Evolutionary conservation across 2,329 filamentous ascomycete species (phyloP).

Genomic region (Rosellinia necatrix): DNA sequence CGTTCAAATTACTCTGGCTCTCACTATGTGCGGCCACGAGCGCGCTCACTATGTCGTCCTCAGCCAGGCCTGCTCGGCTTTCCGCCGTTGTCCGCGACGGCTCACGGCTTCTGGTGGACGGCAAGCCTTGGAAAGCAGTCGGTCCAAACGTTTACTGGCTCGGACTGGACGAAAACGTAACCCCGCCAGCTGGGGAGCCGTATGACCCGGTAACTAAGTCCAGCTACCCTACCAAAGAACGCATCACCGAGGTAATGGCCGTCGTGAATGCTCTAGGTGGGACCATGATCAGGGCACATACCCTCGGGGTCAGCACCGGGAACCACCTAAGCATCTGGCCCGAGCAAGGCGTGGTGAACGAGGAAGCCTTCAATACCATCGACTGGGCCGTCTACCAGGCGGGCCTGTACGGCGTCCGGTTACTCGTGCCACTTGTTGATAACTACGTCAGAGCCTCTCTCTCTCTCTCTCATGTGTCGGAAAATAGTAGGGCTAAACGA

Average conservation of each 20-base stretch:
- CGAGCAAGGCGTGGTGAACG: slow-evolving; percentile 45
- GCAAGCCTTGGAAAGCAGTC: slow-evolving; percentile 49
- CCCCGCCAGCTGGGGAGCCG: slow-evolving; percentile 48
- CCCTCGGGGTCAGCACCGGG: slow-evolving; percentile 51
- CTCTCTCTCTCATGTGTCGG: not conserved
- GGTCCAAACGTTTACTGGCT: slow-evolving; percentile 58
- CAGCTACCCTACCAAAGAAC: slow-evolving; percentile 52
- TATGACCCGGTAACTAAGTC: slow-evolving; percentile 49
- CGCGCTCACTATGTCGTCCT: slow-evolving; percentile 21
- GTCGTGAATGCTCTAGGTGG: slow-evolving; percentile 51
- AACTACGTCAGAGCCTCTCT: slow-evolving; percentile 46
- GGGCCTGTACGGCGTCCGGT: slow-evolving; percentile 48
- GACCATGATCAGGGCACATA: slow-evolving; percentile 51
- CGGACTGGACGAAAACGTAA: slow-evolving; percentile 55
- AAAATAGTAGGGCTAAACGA: slow-evolving; percentile 15
- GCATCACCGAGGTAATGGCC: slow-evolving; percentile 52
- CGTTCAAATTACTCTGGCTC: slow-evolving; percentile 25
- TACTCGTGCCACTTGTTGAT: slow-evolving; percentile 52
- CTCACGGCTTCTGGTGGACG: slow-evolving; percentile 43
- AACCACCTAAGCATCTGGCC: slow-evolving; percentile 54
- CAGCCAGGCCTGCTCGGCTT: slow-evolving; percentile 17
- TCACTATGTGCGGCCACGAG: slow-evolving; percentile 23
- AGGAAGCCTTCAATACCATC: slow-evolving; percentile 50
- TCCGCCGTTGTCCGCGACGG: slow-evolving; percentile 44
- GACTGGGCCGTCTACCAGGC: slow-evolving; percentile 55